Conservation (phyloP, 2,329 filamentous ascomycete genomes). For the Penicillium sp. region DNA sequence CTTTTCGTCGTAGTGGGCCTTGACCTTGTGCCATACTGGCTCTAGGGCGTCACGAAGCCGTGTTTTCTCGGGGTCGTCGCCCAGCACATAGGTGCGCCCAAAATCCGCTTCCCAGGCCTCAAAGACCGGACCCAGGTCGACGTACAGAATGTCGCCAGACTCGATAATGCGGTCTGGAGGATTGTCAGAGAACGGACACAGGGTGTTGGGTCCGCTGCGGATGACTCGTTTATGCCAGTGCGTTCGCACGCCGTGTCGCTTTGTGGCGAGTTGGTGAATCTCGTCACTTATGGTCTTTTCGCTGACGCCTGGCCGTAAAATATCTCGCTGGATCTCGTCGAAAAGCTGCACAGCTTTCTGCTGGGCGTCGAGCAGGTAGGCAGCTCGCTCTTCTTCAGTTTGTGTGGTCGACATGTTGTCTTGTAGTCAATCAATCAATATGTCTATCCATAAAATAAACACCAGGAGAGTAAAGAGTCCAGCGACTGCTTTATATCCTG, state of each 20-base stretch:
- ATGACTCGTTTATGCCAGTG: conserved; percentile 54
- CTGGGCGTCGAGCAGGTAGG: conserved; percentile 45
- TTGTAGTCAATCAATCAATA: neutral
- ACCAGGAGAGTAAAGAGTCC: too few relatives aligned
- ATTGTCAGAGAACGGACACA: conserved; percentile 47
- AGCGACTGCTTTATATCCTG: neutral
- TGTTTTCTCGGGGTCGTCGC: conserved; percentile 44
- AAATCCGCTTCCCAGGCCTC: conserved; percentile 54
- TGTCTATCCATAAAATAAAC: too few relatives aligned
- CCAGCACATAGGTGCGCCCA: conserved; percentile 51
- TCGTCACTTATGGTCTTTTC: conserved; percentile 48
- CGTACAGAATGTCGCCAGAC: conserved; percentile 49
- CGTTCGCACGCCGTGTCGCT: conserved; percentile 43
- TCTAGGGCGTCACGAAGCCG: conserved; percentile 45
- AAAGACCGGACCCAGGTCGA: conserved; percentile 52
- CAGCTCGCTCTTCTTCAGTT: conserved; percentile 26
- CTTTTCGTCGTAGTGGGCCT: conserved; percentile 34
- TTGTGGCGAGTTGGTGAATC: conserved; percentile 44
- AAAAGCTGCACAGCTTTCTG: conserved; percentile 46
- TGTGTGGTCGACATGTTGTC: neutral
- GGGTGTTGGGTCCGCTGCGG: conserved; percentile 49
- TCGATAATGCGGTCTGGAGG: conserved; percentile 48
- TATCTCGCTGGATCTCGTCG: conserved; percentile 43
- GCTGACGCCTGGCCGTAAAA: conserved; percentile 47
- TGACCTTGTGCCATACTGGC: conserved; percentile 46